These are phyloP conservation scores for Bolboschoenus planiculmis DNA, from an alignment of 176 grass and related monocot genomes.

Conservation along the genomic window DNA sequence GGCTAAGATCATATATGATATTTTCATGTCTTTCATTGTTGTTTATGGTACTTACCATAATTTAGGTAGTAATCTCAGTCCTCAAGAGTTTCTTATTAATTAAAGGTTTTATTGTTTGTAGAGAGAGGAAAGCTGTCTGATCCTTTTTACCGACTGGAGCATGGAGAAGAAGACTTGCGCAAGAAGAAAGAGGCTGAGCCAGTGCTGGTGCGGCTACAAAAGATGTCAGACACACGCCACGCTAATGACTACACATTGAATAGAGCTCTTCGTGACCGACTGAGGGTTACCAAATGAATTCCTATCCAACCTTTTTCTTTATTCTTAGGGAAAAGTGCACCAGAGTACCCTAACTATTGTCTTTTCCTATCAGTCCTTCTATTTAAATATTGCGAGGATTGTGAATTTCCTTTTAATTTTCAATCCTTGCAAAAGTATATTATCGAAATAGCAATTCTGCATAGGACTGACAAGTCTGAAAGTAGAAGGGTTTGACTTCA, in stretches of 20 bases:
- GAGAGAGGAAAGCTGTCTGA: constrained; percentile 87
- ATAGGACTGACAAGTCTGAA: not conserved
- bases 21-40: not conserved
- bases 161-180: constrained; percentile 78
- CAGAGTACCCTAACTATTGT: not conserved
- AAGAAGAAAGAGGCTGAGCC: constrained; percentile 98
- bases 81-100: constrained; percentile 25
- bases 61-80: not conserved
- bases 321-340: not conserved
- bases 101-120: constrained; percentile 28
- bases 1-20: not conserved
- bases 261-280: constrained; percentile 57
- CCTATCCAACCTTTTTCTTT: constrained; percentile 13
- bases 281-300: constrained; percentile 53
- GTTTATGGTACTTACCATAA: not conserved
- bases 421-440: not conserved
- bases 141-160: constrained; percentile 92
- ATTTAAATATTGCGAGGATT: not conserved
- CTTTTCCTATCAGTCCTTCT: not conserved
- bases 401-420: not conserved
- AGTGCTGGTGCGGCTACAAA: constrained; percentile 73
- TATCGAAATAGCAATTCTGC: not conserved
- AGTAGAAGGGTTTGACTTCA: not conserved
- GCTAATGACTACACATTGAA: constrained; percentile 79
- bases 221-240: constrained; percentile 65